These are phyloP conservation scores for Zygosaccharomyces gambellarensis DNA, from an alignment of 805 yeast genomes.

Conservation along the genomic window DNA sequence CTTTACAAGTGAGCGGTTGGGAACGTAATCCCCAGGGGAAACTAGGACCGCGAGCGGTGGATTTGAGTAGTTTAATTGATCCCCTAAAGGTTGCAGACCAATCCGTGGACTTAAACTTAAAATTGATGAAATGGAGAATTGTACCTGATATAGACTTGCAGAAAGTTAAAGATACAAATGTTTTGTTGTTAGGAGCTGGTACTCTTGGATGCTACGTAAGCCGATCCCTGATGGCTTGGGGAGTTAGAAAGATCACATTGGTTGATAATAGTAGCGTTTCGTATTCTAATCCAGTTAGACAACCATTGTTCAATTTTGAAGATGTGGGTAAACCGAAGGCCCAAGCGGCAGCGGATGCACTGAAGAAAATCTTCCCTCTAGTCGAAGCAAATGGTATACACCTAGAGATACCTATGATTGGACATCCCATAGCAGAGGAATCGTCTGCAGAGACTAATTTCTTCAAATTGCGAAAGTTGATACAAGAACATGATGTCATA, in stretches of 20 bases:
- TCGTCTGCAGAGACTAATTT: slow-evolving; percentile 46
- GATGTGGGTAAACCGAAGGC: slow-evolving; percentile 88
- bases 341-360: slow-evolving; percentile 63
- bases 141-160: slow-evolving; percentile 78
- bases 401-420: slow-evolving; percentile 91
- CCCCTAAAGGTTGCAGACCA: slow-evolving; percentile 83
- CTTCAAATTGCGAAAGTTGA: slow-evolving; percentile 46
- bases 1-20: slow-evolving; percentile 74
- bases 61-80: slow-evolving; percentile 73
- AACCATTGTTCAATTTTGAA: slow-evolving; percentile 75
- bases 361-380: slow-evolving; percentile 73
- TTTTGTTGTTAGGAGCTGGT: slow-evolving; percentile 89
- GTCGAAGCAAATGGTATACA: slow-evolving; percentile 58
- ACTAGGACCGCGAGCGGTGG: slow-evolving; percentile 77
- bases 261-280: slow-evolving; percentile 89
- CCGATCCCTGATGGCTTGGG: slow-evolving; percentile 89
- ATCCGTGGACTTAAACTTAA: slow-evolving; percentile 84
- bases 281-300: slow-evolving; percentile 92
- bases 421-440: slow-evolving; percentile 72
- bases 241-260: slow-evolving; percentile 76
- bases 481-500: slow-evolving; percentile 66
- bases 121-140: slow-evolving; percentile 94
- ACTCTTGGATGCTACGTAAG: slow-evolving; percentile 92
- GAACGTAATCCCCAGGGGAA: slow-evolving; percentile 72
- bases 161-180: slow-evolving; percentile 51